Evolutionary conservation across 352 stramenopile genomes (phyloP), one percentile per base, ranked within the genome.

Genomic region (Globisporangium paddicum): DNA sequence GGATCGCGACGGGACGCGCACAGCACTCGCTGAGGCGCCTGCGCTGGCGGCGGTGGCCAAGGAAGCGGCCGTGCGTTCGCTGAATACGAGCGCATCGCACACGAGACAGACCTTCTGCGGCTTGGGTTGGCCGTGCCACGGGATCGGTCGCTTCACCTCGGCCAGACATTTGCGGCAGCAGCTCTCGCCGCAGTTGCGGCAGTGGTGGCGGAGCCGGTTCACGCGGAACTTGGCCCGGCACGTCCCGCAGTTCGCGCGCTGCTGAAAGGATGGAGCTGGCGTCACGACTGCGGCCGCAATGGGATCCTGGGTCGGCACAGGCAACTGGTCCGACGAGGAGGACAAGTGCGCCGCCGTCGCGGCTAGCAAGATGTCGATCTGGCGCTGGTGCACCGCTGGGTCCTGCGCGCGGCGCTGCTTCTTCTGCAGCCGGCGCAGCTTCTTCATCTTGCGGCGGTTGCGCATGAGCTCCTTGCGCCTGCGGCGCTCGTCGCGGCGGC

Each of bases 81-180:
- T 62, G 32, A 85, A 69, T 10, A 77, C 70, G 3, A 77, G 55
- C n/a, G 66, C 56, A 1, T 86, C 75, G 52, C 77, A 89, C 52
- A 78, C 62, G 10, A 75, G 66, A 45, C 77, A 89, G 18, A 89
- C 55, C 60, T 85, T 86, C 58, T 89, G 79, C 28, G 71, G 75
- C 26, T 75, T 82, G 9, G 28, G 3, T 5, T 72, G 57, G 16
- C 68, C 68, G 38, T 71, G 77, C 21, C 53, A 58, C 13, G 75
- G 73, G 40, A 89, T 67, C 5, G 61, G 10, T 3, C 53, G 71
- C 14, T 75, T 72, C 46, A 55, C 67, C 16, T 40, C 40, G 50
- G 74, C 83, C 57, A 79, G 60, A 46, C 80, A 90, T 53, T 73
- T 63, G 44, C 72, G 18, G 62, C 77, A 88, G 60, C 73, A 86